Percentiles rank a stretch among this genome's conserved stretches.
phyloP scores from a whole-genome alignment of 2,329 filamentous ascomycete species.

The Cercospora janseana region DNA sequence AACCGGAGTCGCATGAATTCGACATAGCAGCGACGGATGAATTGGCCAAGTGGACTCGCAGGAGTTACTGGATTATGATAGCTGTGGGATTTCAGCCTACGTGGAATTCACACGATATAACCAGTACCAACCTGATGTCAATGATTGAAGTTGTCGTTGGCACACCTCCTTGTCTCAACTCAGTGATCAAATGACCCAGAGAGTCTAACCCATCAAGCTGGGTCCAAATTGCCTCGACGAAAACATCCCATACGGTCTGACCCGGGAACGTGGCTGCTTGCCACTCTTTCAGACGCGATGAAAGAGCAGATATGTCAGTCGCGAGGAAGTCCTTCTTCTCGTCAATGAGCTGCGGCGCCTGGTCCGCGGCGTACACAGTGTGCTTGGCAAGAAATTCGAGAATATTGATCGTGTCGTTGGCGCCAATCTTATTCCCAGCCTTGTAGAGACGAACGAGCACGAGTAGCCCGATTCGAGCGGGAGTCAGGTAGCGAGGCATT shows the following conservation, averaged over 20 bases:
- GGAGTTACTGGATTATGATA: constrained; percentile 54
- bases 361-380: constrained; percentile 40
- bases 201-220: constrained; percentile 73
- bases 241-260: constrained; percentile 80
- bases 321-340: constrained; percentile 23
- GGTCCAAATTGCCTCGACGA: constrained; percentile 77
- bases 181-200: constrained; percentile 63
- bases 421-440: constrained; percentile 23
- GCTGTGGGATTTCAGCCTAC: neutral
- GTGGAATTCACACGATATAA: neutral
- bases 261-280: constrained; percentile 58
- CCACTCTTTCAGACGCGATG: constrained; percentile 22
- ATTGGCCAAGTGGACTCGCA: constrained; percentile 76
- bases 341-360: constrained; percentile 16
- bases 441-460: constrained; percentile 76
- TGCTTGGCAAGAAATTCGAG: constrained; percentile 76
- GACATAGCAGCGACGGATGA: constrained; percentile 71
- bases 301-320: constrained; percentile 22
- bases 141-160: neutral
- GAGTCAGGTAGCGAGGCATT: constrained; percentile 84
- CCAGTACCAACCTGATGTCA: neutral
- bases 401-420: constrained; percentile 58
- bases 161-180: constrained; percentile 38
- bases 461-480: constrained; percentile 80
- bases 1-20: constrained; percentile 82